Evolutionary conservation across 2,329 filamentous ascomycete genomes (phyloP).

Genomic region (Botrytis elliptica): DNA sequence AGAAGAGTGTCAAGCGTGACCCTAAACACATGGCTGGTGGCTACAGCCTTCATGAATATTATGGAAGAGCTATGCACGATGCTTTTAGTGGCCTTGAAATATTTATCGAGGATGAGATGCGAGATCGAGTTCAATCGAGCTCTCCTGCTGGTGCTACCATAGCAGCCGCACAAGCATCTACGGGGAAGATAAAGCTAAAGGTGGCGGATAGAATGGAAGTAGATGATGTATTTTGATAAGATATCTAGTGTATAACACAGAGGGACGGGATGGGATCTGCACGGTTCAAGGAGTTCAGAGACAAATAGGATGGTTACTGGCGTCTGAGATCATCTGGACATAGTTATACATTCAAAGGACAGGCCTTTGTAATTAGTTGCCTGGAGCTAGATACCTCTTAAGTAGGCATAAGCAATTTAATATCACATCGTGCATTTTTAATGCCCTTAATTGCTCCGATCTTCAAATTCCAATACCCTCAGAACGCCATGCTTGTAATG

Average conservation of each 20-base stretch:
- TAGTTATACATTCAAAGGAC: constrained; percentile 10
- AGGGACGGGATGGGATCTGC: not conserved
- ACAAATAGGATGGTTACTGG: not conserved
- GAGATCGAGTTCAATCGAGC: constrained; percentile 35
- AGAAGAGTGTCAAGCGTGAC: constrained; percentile 64
- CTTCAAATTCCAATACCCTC: constrained; percentile 24
- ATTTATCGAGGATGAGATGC: constrained; percentile 71
- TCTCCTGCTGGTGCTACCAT: constrained; percentile 40
- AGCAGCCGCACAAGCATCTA: constrained; percentile 41
- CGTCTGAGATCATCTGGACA: not conserved
- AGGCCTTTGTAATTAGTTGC: constrained; percentile 22
- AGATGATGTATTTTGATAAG: constrained; percentile 47
- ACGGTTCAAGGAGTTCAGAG: constrained; percentile 12
- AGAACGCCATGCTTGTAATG: constrained; percentile 38
- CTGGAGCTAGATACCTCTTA: constrained; percentile 23
- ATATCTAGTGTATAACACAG: not conserved
- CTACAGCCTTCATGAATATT: constrained; percentile 80
- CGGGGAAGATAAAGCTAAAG: constrained; percentile 36
- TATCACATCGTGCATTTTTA: constrained; percentile 31
- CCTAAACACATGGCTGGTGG: constrained; percentile 71
- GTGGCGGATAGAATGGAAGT: constrained; percentile 47
- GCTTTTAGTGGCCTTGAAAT: constrained; percentile 88
- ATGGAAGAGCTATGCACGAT: constrained; percentile 76
- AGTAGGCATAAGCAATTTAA: constrained; percentile 27
- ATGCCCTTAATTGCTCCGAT: constrained; percentile 24